phyloP scores from a whole-genome alignment of 768 basidiomycete genomes.

The Leccinellum rugosiceps region DNA sequence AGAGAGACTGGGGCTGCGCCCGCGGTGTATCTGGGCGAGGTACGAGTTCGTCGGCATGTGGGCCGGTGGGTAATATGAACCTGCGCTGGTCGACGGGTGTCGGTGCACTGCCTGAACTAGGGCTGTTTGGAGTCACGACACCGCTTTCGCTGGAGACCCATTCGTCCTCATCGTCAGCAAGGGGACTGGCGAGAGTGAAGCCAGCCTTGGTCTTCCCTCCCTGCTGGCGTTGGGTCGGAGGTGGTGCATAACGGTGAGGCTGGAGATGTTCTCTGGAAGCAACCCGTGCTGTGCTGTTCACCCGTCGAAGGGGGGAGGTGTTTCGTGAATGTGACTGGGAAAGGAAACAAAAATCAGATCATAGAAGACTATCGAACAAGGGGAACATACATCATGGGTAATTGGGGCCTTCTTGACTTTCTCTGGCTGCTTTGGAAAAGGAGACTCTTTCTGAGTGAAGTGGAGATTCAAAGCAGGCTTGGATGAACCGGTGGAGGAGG shows the following conservation, averaged over 20 bases:
- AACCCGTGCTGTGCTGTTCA: constrained; percentile 28
- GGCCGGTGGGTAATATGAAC: constrained; percentile 5
- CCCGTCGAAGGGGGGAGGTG: constrained; percentile 24
- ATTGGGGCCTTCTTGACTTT: constrained; percentile 46
- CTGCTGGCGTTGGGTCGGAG: constrained; percentile 28
- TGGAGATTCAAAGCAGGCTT: constrained; percentile 60
- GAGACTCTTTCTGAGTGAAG: constrained; percentile 62
- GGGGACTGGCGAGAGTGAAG: constrained; percentile 56
- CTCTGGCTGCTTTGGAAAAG: constrained; percentile 42
- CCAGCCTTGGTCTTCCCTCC: constrained; percentile 44
- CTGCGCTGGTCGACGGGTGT: constrained; percentile 31
- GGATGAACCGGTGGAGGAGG: constrained; percentile 52
- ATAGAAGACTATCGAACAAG: constrained; percentile 5
- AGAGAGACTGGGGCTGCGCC: constrained; percentile 30
- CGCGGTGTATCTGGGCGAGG: constrained; percentile 31
- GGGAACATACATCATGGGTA: constrained; percentile 13
- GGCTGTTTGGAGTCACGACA: constrained; percentile 58
- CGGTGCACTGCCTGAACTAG: constrained; percentile 42
- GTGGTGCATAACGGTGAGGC: constrained; percentile 31
- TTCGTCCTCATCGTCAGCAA: constrained; percentile 57
- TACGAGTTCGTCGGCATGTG: constrained; percentile 15
- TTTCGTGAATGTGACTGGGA: constrained; percentile 21
- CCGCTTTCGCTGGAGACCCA: constrained; percentile 82
- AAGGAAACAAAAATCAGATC: constrained; percentile 8
- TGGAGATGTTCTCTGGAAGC: constrained; percentile 33